phyloP scores from a whole-genome alignment of 139 green algal genomes.

The Chlamydomonas schloesseri region DNA sequence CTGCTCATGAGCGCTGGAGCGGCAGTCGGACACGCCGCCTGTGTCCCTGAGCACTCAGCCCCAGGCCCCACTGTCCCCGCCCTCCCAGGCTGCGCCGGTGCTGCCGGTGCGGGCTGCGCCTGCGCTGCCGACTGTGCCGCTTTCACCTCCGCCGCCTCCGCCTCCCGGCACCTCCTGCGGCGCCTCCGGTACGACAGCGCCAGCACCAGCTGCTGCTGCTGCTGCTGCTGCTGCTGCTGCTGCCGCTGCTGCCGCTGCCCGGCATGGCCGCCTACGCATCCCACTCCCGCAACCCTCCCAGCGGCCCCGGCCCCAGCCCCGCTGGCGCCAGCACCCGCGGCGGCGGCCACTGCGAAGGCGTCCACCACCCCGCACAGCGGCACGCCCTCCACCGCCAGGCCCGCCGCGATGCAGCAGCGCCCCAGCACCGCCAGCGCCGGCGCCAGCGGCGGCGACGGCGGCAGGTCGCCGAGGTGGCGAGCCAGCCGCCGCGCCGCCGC shows the following conservation, averaged over 20 bases:
- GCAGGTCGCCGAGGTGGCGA: slow-evolving; percentile 55
- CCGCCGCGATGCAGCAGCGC: slow-evolving; percentile 49
- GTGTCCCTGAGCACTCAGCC: too few species aligned
- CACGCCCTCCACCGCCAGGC: slow-evolving; percentile 36
- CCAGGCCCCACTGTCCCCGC: too few species aligned
- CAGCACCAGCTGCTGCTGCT: neutral
- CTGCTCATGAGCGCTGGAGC: neutral
- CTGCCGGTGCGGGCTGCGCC: too few species aligned
- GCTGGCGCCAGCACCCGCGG: neutral
- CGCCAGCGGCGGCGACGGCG: slow-evolving; percentile 63
- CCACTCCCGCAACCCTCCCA: neutral
- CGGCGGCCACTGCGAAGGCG: too few species aligned
- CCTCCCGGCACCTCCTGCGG: too few species aligned
- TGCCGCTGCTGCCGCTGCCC: neutral
- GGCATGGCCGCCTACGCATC: neutral
- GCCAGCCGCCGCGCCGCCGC: slow-evolving; percentile 49
- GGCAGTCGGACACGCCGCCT: neutral
- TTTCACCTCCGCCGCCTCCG: too few species aligned
- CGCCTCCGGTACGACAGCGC: too few species aligned
- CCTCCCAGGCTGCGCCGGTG: too few species aligned
- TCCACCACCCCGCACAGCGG: slow-evolving; percentile 16
- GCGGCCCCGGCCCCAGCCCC: neutral
- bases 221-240: neutral
- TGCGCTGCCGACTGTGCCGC: too few species aligned
- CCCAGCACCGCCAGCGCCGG: slow-evolving; percentile 35